Evolutionary conservation across 2,329 filamentous ascomycete genomes (phyloP), one percentile per base, ranked within the genome.

Genomic region (Pseudogymnoascus verrucosus): DNA sequence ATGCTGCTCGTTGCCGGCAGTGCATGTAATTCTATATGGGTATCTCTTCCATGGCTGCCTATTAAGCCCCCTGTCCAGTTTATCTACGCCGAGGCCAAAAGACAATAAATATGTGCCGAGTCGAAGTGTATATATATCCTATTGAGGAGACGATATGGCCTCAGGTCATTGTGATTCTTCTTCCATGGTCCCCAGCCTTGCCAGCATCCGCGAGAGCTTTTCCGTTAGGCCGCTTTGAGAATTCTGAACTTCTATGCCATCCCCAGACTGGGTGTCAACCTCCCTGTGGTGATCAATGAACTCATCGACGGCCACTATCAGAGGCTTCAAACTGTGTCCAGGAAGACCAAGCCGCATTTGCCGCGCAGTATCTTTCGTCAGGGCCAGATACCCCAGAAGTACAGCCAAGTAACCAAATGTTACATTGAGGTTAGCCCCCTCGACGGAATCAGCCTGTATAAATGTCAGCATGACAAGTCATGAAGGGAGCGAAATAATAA

Each of bases 321-420:
- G 74, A 14, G 78, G 70, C 5, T 74, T 68, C 12, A 89, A 72
- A 4, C 76, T 80, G 26, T 78, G 73, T 1, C 77, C 76, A 1
- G 78, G 78, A 28, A 86, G 74, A 8, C 73, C 71, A 4, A 67
- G 65, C 36, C 75, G 75, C 14, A 85, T 74, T 23, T 76, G 75
- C 8, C 69, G 63, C 44, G 79, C 77, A 4, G 82, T 78, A 2
- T 72, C 71, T 7, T 72, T 65, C 62, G 83, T 78, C 28, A 95
- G 79, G 68, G 87, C 92, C 23, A 97, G 78, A 68, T 92, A 95
- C 16, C 91, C 91, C 2, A 98, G 80, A 5, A 96, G 79, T 12
- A 97, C 87, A 0, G 91, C 87, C 23, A 97, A 80, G 73, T 96
- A 97, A 14, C 91, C 93, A 73, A 93, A 86, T 1, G 89, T 88